Evolutionary conservation across 2,329 filamentous ascomycete genomes (phyloP).

Genomic region (Biscogniauxia sp.): DNA sequence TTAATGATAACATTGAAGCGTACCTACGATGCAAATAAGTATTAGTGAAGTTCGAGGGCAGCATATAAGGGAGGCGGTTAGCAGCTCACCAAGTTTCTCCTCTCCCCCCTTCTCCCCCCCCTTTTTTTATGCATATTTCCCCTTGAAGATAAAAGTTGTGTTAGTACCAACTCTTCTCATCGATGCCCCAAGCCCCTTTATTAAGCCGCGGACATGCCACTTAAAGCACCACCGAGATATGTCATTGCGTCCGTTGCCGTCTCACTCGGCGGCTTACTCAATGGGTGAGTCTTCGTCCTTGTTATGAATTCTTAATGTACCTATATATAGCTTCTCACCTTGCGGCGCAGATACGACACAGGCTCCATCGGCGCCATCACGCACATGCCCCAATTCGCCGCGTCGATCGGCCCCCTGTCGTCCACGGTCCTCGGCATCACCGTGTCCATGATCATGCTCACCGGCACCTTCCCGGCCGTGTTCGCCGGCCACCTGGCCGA

Average conservation of each 20-base stretch:
- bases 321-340: too few species aligned
- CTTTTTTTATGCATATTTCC: neutral
- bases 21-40: neutral
- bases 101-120: too few species aligned
- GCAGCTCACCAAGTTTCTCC: neutral
- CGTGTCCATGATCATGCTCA: constrained; percentile 58
- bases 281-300: constrained; percentile 28
- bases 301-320: too few species aligned
- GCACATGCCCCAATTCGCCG: constrained; percentile 33
- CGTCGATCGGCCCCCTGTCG: constrained; percentile 45
- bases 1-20: neutral
- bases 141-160: neutral
- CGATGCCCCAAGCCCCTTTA: too few species aligned
- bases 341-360: constrained; percentile 30
- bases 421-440: constrained; percentile 54
- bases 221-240: constrained; percentile 26
- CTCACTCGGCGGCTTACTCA: constrained; percentile 35
- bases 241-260: constrained; percentile 32
- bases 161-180: neutral
- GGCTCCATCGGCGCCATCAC: constrained; percentile 35
- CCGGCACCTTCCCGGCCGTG: constrained; percentile 55
- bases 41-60: neutral
- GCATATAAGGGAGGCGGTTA: neutral
- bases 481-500: constrained; percentile 55
- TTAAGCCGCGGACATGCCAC: constrained; percentile 2